Evolutionary conservation across 73 alveolate species (phyloP), one percentile per base, ranked within the genome.

Genomic region (Stentor coeruleus): DNA sequence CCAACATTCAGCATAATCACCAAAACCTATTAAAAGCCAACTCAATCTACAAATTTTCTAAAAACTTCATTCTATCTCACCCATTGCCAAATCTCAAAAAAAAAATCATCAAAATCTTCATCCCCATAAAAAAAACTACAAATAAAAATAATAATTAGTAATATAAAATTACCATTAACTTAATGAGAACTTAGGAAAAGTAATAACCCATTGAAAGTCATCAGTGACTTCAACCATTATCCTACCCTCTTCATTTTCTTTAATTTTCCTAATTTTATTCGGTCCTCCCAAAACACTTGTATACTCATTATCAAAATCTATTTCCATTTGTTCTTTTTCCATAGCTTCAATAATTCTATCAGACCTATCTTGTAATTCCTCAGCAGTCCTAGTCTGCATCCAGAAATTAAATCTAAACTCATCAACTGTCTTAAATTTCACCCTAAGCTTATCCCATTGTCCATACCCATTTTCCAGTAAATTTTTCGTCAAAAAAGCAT

Each of bases 361-460:
- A 55, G 92, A 87, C 76, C 98, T 84, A 83, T 90, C 92, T 85
- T 92, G 93, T 3, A 94, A 87, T 82, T 94, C 98, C 35, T 76
- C 83, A 49, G 83, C 85, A 35, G 94, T 89, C 86, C 95, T 91
- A 36, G 96, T 81, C 73, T 85, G 81, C 41, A 92, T 87, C 79
- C 87, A 85, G 93, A 94, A 92, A 85, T 95, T 57, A 79, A 95
- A 95, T 77, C 85, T 73, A 82, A 95, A 92, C 76, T 86, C 90
- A 59, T 82, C 93, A 72, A 89, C 83, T 20, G 85, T 84, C 74
- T 91, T 82, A 3, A 92, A 77, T 57, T 95, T 97, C 81, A 85
- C 84, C 82, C 87, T 84, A 36, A 95, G 89, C 74, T 89, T 95
- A 49, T 89, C 94, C 99, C 99, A 97, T 77, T 95, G 94, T 58